phyloP scores from a whole-genome alignment of 345 rosid genomes.

The Corchorus olitorius region DNA sequence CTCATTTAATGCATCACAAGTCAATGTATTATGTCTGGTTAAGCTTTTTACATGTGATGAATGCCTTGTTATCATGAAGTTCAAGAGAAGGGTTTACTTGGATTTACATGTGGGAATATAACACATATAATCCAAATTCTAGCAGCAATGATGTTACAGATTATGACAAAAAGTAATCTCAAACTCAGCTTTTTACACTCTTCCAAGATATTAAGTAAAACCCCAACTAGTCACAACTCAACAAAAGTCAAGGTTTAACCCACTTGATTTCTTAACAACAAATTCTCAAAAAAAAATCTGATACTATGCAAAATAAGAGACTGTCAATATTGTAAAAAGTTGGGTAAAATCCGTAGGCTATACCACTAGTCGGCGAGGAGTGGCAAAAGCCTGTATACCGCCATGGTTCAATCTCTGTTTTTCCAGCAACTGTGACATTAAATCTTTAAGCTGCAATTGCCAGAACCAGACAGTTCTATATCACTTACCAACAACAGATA shows the following conservation, averaged over 20 bases:
- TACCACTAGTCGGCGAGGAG: conserved; percentile 99
- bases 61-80: conserved; percentile 5
- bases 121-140: not conserved
- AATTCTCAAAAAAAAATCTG: not conserved
- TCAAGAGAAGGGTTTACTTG: not conserved
- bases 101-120: not conserved
- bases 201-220: not conserved
- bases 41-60: not conserved
- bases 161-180: not conserved
- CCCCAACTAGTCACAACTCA: not conserved
- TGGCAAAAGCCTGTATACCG: conserved; percentile 70
- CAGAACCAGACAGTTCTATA: not conserved
- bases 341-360: conserved; percentile 15
- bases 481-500: not conserved
- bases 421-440: conserved; percentile 57
- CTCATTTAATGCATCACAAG: not conserved
- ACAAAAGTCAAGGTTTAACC: not conserved
- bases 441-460: conserved; percentile 54
- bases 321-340: conserved; percentile 18
- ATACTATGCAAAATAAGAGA: conserved; percentile 13
- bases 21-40: no score
- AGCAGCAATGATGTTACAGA: not conserved
- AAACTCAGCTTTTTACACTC: not conserved
- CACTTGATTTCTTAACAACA: not conserved
- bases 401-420: conserved; percentile 73